A percentile compares a stretch with the other conserved stretches of the same genome.
These are phyloP conservation scores for Earliella scabrosa DNA, from an alignment of 1,284 basidiomycete genomes.

Conservation along the genomic window DNA sequence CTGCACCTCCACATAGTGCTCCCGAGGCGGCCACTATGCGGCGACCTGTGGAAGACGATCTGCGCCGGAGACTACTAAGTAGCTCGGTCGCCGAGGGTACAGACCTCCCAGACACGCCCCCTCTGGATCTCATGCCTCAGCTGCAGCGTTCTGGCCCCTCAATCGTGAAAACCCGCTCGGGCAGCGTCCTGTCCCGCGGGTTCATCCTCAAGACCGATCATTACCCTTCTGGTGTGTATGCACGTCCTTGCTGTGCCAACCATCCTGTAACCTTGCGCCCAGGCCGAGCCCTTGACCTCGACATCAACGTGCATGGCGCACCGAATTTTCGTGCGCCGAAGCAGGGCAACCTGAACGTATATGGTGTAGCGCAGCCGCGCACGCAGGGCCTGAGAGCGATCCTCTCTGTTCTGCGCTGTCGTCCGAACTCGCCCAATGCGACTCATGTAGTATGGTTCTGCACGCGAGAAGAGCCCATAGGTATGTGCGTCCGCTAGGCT, in stretches of 20 bases:
- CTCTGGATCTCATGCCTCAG: constrained; percentile 62
- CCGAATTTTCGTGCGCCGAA: constrained; percentile 92
- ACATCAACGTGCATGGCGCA: constrained; percentile 91
- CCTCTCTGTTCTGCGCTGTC: constrained; percentile 83
- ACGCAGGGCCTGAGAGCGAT: constrained; percentile 93
- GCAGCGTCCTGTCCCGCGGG: constrained; percentile 88
- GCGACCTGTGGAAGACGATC: constrained; percentile 18
- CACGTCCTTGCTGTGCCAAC: constrained; percentile 34
- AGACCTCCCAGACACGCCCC: constrained; percentile 17
- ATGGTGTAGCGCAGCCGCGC: constrained; percentile 94
- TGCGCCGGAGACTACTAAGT: constrained; percentile 21
- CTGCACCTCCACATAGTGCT: constrained; percentile 22
- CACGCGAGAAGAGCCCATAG: constrained; percentile 82
- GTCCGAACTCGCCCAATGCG: constrained; percentile 64
- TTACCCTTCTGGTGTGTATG: constrained; percentile 74
- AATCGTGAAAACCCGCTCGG: constrained; percentile 86
- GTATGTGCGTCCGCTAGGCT: constrained; percentile 42
- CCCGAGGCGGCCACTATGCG: constrained; percentile 12
- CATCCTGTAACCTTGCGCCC: constrained; percentile 1
- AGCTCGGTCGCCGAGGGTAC: constrained; percentile 15
- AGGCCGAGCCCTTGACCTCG: constrained; percentile 90
- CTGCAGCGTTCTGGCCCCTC: constrained; percentile 68
- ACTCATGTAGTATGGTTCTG: constrained; percentile 85
- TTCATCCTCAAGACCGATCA: constrained; percentile 95
- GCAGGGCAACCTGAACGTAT: constrained; percentile 83